A percentile compares a stretch with the other conserved stretches of the same genome.
Conservation (phyloP, 2,329 filamentous ascomycete genomes). For the Fusarium piperis region DNA sequence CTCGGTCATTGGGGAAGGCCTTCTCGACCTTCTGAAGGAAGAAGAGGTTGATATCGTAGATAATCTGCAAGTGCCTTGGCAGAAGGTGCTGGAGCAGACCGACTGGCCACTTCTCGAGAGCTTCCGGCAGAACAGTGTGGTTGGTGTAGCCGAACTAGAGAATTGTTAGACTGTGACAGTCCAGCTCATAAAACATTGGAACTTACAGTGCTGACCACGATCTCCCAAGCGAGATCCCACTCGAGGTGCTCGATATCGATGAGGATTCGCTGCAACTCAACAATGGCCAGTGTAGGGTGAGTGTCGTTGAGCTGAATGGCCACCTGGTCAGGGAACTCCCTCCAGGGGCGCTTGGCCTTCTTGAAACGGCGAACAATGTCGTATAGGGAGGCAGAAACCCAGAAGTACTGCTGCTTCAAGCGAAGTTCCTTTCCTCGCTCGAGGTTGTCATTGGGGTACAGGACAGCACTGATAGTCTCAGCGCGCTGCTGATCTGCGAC, state of each 20-base stretch:
- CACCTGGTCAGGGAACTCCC: conserved; percentile 90
- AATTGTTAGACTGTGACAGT: conserved; percentile 17
- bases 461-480: conserved; percentile 97
- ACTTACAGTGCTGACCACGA: conserved; percentile 74
- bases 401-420: conserved; percentile 99
- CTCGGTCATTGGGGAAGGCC: conserved; percentile 87
- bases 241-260: conserved; percentile 89
- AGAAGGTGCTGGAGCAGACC: conserved; percentile 91
- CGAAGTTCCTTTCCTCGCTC: conserved; percentile 96
- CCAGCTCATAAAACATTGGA: background rate
- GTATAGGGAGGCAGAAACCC: conserved; percentile 95
- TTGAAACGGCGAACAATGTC: conserved; percentile 99
- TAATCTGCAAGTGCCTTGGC: conserved; percentile 94
- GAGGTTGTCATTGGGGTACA: conserved; percentile 98
- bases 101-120: conserved; percentile 98
- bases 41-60: conserved; percentile 96
- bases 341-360: conserved; percentile 92
- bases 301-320: conserved; percentile 99
- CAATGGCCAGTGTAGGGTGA: conserved; percentile 94
- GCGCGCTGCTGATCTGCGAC: conserved; percentile 98
- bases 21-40: conserved; percentile 94
- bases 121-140: conserved; percentile 96
- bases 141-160: conserved; percentile 94
- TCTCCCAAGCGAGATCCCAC: conserved; percentile 92
- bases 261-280: conserved; percentile 93